Percentiles rank a stretch among this genome's conserved stretches.
These are phyloP conservation scores for Elaphomyces granulatus DNA, from an alignment of 495 filamentous ascomycete species.

Conservation along the genomic window DNA sequence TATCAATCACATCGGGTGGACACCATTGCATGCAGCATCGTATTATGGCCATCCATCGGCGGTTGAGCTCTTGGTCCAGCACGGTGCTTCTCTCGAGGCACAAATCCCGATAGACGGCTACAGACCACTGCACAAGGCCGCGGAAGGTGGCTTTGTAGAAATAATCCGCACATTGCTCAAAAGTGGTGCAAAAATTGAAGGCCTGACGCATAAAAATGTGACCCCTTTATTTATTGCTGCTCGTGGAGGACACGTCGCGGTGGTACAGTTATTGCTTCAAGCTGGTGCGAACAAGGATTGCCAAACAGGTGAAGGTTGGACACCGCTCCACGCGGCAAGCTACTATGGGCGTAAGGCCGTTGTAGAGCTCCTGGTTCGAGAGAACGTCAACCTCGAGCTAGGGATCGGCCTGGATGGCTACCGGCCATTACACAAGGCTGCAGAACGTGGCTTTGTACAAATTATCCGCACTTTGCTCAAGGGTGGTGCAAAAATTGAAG, in stretches of 20 bases:
- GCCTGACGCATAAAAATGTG: neutral
- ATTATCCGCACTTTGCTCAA: conserved; percentile 26
- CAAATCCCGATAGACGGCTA: neutral
- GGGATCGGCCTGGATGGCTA: neutral
- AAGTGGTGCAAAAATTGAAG: conserved; percentile 20
- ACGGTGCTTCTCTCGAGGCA: neutral
- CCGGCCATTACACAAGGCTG: conserved; percentile 23
- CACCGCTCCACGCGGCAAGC: conserved; percentile 20
- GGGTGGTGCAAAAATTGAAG: conserved; percentile 20
- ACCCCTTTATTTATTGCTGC: conserved; percentile 12
- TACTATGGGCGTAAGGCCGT: neutral
- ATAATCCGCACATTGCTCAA: conserved; percentile 26
- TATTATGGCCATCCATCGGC: neutral
- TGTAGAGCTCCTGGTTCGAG: neutral
- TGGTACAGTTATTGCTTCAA: conserved; percentile 15
- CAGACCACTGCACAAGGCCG: conserved; percentile 23
- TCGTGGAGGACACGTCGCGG: neutral
- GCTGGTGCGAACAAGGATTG: conserved; percentile 26
- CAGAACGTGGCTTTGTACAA: conserved; percentile 20
- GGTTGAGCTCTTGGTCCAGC: neutral
- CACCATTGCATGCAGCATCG: conserved; percentile 20
- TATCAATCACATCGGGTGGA: conserved; percentile 15
- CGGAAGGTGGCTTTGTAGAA: conserved; percentile 20
- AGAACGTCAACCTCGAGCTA: neutral
- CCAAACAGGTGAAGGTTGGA: conserved; percentile 19